Evolutionary conservation across 345 rosid species (phyloP), one percentile per base, ranked within the genome.

Genomic region (Eutrema japonicum): DNA sequence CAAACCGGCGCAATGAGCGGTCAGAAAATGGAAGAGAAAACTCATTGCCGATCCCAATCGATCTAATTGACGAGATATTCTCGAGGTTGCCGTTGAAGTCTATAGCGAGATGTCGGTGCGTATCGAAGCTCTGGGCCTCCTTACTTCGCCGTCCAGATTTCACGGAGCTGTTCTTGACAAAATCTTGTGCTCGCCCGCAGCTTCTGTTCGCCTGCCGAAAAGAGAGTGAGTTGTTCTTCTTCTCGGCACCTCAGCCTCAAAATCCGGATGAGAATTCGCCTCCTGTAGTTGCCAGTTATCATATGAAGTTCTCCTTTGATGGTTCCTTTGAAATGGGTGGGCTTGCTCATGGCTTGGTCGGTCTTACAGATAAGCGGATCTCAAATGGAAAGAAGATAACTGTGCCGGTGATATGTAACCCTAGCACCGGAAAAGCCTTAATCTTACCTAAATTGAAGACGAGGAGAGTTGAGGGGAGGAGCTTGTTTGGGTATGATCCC

Each of bases 221-320:
- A 2, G 6, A 10, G 1, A 4, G 4, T 6, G 8, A 64, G 1
- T 5, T 32, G 4, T n/a, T 30, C 29, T 45, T 45, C 41, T 63
- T 63, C 38, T 63, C 67, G 18, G 32, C 52, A 30, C 40, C 40
- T 42, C 66, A 43, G 1, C 37, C 6, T 29, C 67, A 43, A 62
- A 45, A 29, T 29, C 27, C 13, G 6, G 9, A 62, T n/a, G 67
- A 43, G 29, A 45, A 62, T 6, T 63, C 8, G 41, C 9, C 41
- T 40, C 35, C 10, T 60, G 16, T 41, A 6, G 10, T 3, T 1
- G 40, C 52, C n/a, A 30, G 0, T 43, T 29, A 14, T n/a, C 40
- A 13, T 29, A 45, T n/a, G 40, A 43, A 29, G 14, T 27, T 27
- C 18, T 1, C 22, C 1, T 29, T 3, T 4, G 22, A 46, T 46